phyloP scores from a whole-genome alignment of 2,329 filamentous ascomycete genomes.

The Pestalotiopsis sp. region DNA sequence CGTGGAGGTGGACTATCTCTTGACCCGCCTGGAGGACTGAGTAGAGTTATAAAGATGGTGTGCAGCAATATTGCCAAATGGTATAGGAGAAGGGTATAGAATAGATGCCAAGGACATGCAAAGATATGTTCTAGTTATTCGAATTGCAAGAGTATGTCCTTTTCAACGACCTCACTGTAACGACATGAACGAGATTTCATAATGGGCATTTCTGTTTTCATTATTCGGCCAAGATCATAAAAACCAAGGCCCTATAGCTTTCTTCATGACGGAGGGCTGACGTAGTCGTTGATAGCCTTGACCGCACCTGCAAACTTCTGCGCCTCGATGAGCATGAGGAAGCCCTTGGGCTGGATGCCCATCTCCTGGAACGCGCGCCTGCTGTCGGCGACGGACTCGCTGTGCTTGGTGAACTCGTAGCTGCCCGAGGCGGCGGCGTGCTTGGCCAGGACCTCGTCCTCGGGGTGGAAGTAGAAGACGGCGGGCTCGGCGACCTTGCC shows the following conservation, averaged over 20 bases:
- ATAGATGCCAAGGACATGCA: background rate
- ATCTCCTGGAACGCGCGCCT: constrained; percentile 94
- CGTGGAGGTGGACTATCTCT: constrained; percentile 96
- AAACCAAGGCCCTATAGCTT: background rate
- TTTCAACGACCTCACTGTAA: background rate
- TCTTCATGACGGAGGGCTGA: constrained; percentile 54
- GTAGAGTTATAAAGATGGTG: background rate
- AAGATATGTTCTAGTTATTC: background rate
- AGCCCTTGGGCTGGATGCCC: constrained; percentile 82
- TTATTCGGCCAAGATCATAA: background rate
- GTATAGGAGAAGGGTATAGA: background rate
- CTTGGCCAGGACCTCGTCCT: constrained; percentile 86
- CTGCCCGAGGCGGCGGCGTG: constrained; percentile 71
- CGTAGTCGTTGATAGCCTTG: constrained; percentile 74
- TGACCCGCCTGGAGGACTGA: constrained; percentile 70
- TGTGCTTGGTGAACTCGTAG: constrained; percentile 80
- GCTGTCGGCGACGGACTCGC: constrained; percentile 82
- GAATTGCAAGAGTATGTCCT: no score
- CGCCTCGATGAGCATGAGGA: constrained; percentile 85
- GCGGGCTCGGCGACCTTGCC: constrained; percentile 62
- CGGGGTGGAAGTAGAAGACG: constrained; percentile 90
- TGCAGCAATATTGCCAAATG: no score
- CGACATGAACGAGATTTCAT: background rate
- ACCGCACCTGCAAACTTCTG: constrained; percentile 75
- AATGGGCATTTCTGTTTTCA: background rate